These are phyloP conservation scores for Leccinum subgranulosum DNA, from an alignment of 768 basidiomycete genomes.

Conservation along the genomic window DNA sequence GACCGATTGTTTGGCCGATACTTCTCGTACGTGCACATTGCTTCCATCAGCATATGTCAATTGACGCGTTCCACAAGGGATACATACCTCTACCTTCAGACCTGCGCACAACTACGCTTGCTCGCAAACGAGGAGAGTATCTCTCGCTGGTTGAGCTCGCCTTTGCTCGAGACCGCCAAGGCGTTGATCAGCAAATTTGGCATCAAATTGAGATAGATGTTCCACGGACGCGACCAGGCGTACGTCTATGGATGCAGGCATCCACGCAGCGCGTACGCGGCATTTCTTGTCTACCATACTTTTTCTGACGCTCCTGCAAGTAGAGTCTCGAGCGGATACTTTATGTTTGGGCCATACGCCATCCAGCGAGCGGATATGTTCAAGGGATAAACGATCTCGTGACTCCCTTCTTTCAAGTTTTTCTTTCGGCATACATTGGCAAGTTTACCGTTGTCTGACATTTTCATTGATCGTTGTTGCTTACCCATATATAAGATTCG, in stretches of 20 bases:
- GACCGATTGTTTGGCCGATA: conserved; percentile 92
- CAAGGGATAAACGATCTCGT: conserved; percentile 99
- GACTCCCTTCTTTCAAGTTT: conserved; percentile 97
- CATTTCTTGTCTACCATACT: background rate
- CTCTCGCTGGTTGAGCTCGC: conserved; percentile 84
- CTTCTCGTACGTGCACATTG: conserved; percentile 63
- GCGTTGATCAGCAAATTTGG: conserved; percentile 96
- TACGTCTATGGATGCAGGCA: conserved; percentile 86
- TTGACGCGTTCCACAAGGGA: conserved; percentile 51
- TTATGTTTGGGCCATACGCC: conserved; percentile 98
- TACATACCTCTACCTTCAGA: conserved; percentile 86
- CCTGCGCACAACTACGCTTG: conserved; percentile 70
- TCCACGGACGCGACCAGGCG: conserved; percentile 90
- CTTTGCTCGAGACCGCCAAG: conserved; percentile 81
- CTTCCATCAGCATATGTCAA: background rate
- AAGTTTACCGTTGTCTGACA: conserved; percentile 18
- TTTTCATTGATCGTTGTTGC: background rate
- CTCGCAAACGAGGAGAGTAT: conserved; percentile 91
- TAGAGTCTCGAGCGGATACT: conserved; percentile 92
- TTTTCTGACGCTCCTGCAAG: conserved; percentile 21
- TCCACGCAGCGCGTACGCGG: conserved; percentile 80
- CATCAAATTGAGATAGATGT: conserved; percentile 99
- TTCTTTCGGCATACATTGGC: conserved; percentile 94
- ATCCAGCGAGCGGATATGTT: conserved; percentile 97
- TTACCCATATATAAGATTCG: conserved; percentile 54